These are phyloP conservation scores for Penicillium sp. DNA, from an alignment of 2,329 filamentous ascomycete species.

Conservation along the genomic window DNA sequence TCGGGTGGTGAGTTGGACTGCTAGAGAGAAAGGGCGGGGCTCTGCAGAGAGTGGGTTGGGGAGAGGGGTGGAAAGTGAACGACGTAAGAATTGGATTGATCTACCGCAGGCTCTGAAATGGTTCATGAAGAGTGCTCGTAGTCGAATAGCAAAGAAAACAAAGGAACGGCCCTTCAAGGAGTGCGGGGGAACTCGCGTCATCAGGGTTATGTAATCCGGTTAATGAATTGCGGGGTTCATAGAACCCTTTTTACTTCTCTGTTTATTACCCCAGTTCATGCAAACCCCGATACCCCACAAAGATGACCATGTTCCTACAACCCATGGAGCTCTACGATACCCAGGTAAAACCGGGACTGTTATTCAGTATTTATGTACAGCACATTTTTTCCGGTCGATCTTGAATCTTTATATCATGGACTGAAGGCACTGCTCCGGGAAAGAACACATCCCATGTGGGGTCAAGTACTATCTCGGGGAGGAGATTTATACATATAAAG, in stretches of 20 bases:
- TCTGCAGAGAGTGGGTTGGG: constrained; percentile 19
- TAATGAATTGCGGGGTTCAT: no score
- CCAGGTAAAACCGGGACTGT: no score
- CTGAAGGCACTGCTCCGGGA: not conserved
- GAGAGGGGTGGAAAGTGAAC: constrained; percentile 12
- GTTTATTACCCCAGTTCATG: no score
- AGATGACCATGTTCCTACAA: no score
- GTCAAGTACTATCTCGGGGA: constrained; percentile 6
- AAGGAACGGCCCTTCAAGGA: constrained; percentile 11
- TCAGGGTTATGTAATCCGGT: constrained; percentile 6
- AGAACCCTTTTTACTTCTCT: no score
- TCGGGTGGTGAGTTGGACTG: constrained; percentile 23
- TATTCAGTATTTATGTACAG: not conserved
- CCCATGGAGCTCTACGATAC: no score
- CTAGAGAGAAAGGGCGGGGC: constrained; percentile 15
- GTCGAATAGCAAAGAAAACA: constrained; percentile 9
- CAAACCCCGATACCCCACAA: no score
- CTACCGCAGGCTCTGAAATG: constrained; percentile 17
- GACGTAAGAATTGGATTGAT: constrained; percentile 25
- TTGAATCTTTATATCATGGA: not conserved
- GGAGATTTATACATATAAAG: not conserved
- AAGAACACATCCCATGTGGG: not conserved
- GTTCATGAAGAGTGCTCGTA: constrained; percentile 25
- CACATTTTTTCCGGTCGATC: not conserved
- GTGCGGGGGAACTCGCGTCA: constrained; percentile 19